Base-by-base conservation (phyloP, 352 stramenopile genomes). In the Pythium insidiosum region DNA sequence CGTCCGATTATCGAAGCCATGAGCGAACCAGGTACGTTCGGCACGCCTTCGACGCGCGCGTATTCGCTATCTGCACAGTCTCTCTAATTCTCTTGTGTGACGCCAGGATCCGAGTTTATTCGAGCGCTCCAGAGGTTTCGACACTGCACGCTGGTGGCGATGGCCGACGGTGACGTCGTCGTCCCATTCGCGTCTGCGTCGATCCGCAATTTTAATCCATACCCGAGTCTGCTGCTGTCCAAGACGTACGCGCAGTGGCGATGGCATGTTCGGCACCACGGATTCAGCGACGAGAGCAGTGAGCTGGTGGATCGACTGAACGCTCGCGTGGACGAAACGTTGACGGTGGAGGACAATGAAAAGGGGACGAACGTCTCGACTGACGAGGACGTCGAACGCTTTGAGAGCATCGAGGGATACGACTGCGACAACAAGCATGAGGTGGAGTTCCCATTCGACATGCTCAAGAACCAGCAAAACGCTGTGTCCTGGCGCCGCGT, bases 381-480 rank as follows among this genome's bases (percentile, higher is more conserved):
- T n/a, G n/a, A n/a, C n/a, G n/a, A n/a, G n/a, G 41, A 44, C 22
- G 42, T 47, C 4, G 59, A 67, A n/a, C 59, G 73, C 10, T 76
- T 64, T 49, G 53, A 63, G 6, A 88, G 75, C 31, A 64, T 84
- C 35, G 64, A 80, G 20, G 54, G 53, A 12, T 85, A 77, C 49
- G 68, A 80, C 51, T 71, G 67, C 20, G 70, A 84, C 53, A 83
- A 87, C 50, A 87, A 85, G 37, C 73, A 74, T n/a, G 74, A 90
- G 51, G 74, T 90, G 4, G 72, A 84, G 42, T 88, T 86, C 47
- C 65, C 65, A 12, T 70, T 70, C 22, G 64, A 72, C 12, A 75
- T 90, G 60, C 61, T 90, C 21, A 56, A 53, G n/a, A 58, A 40
- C 30, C 53, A 82, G 38, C 73, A 86, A 40, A 47, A 63, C 0